Evolutionary conservation across 2,329 filamentous ascomycete genomes (phyloP).

Genomic region (Microdochium trichocladiopsis): DNA sequence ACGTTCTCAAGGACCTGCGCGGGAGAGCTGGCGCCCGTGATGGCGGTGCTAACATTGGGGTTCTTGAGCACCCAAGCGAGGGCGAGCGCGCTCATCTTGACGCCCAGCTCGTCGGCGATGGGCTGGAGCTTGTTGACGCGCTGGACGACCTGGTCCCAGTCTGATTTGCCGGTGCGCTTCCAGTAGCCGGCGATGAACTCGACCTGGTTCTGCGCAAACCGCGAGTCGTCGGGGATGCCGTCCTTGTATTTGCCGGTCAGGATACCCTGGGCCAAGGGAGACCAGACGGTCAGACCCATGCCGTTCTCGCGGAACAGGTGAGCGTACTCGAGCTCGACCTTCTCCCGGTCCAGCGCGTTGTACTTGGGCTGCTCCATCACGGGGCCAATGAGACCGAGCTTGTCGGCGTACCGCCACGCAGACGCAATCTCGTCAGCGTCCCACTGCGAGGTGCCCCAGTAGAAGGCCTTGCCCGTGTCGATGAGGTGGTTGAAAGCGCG

Average conservation of each 20-base stretch:
- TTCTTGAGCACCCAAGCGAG: constrained; percentile 59
- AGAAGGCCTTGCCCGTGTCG: constrained; percentile 59
- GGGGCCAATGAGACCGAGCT: constrained; percentile 53
- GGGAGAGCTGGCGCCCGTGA: constrained; percentile 50
- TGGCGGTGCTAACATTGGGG: constrained; percentile 52
- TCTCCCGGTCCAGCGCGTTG: constrained; percentile 54
- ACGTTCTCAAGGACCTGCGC: constrained; percentile 56
- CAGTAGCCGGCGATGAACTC: constrained; percentile 47
- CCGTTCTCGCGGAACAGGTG: constrained; percentile 54
- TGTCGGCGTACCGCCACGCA: constrained; percentile 54
- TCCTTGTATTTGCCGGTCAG: constrained; percentile 63
- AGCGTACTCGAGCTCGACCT: constrained; percentile 57
- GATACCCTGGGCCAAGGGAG: constrained; percentile 52
- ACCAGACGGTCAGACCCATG: constrained; percentile 56
- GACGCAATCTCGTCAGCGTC: constrained; percentile 57
- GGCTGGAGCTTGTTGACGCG: constrained; percentile 53
- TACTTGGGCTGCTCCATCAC: constrained; percentile 62
- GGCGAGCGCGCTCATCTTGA: constrained; percentile 48
- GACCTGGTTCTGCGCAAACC: constrained; percentile 48
- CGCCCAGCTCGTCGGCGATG: constrained; percentile 57
- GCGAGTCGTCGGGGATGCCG: constrained; percentile 51
- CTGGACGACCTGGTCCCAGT: constrained; percentile 48
- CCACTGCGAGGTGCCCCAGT: constrained; percentile 68
- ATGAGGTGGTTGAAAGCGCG: constrained; percentile 67
- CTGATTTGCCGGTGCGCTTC: constrained; percentile 41